Percentiles rank a stretch among this genome's conserved stretches.
Evolutionary conservation across 2,329 filamentous ascomycete genomes (phyloP).

Genomic region (Pyrenochaeta sp.): DNA sequence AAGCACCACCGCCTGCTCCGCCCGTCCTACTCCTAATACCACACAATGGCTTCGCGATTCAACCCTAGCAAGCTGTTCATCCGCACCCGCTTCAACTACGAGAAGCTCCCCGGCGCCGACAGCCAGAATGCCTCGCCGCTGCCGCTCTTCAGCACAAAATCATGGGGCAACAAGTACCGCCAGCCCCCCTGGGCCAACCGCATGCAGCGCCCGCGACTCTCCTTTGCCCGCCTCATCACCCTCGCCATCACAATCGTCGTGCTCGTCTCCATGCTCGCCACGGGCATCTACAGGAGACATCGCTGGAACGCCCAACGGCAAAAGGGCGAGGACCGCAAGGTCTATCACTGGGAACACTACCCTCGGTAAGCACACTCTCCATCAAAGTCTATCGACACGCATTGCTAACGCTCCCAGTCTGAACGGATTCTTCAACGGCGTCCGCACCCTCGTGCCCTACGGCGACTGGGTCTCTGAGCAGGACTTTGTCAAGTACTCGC

Average conservation of each 20-base stretch:
- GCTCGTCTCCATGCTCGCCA: conserved; percentile 51
- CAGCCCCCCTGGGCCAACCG: conserved; percentile 48
- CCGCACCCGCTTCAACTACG: conserved; percentile 54
- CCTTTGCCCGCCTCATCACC: conserved; percentile 51
- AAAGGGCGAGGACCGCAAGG: conserved; percentile 40
- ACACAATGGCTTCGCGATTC: conserved; percentile 48
- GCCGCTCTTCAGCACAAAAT: conserved; percentile 49
- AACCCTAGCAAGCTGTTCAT: conserved; percentile 56
- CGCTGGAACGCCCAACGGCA: conserved; percentile 43
- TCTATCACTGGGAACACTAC: conserved; percentile 57
- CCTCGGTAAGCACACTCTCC: conserved; percentile 42
- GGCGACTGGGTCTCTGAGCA: conserved; percentile 55
- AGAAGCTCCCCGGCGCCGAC: conserved; percentile 53
- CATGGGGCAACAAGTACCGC: conserved; percentile 41
- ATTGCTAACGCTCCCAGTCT: conserved; percentile 43
- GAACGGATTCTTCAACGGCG: conserved; percentile 58
- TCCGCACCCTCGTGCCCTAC: conserved; percentile 54
- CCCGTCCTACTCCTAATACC: conserved; percentile 14
- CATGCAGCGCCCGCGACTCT: conserved; percentile 52
- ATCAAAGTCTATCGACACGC: background rate
- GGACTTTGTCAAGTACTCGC: conserved; percentile 49
- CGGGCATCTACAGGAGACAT: conserved; percentile 51
- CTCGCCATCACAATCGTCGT: conserved; percentile 51
- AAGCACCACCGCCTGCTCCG: conserved; percentile 28
- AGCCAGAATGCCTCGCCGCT: conserved; percentile 50